Base-by-base conservation (phyloP, 106 monocot species). In the Triglochin maritima region DNA sequence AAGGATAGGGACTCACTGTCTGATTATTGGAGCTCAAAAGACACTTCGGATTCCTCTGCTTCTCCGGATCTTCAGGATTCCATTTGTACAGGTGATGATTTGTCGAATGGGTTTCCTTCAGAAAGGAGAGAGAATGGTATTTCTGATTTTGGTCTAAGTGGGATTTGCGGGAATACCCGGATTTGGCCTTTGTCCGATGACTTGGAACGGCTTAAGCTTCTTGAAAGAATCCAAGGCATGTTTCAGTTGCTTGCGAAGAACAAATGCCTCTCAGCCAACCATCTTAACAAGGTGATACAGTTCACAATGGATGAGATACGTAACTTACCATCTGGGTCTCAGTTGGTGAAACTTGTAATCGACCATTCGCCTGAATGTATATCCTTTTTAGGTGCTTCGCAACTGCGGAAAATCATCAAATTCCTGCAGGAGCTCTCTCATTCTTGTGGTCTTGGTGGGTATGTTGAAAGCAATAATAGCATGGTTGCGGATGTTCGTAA, bases 381-480 rank as follows among this genome's bases (percentile, higher is more conserved):
- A 50, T 87, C 85, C 75, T 87, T 95, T 49, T 72, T 95, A 66
- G 80, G 70, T 17, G 75, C 74, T 76, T 63, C 73, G 47, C 81
- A 85, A 62, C 90, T 95, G 57, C 78, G 73, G 60, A 83, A 90
- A 61, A 64, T 90, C 11, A 67, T 85, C 50, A 87, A 90, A 46
- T 95, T 87, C 69, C 75, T 95, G 69, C 95, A 90, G 75, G 95
- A 95, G 7, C 73, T 95, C 17, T 83, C 73, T 51, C 90, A 95
- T 60, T 79, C 85, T 56, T 83, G 85, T 67, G 90, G 90, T 4
- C 71, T 87, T 15, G 77, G 74, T 5, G 81, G 76, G 68, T 76
- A 76, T 55, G 46, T 70, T 56, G 85, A 90, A 58, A 85, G 74
- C 66, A 86, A 83, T 57, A 64, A 50, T 62, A 6, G 47, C 9